A percentile compares a stretch with the other conserved stretches of the same genome.
phyloP scores from a whole-genome alignment of 2,329 filamentous ascomycete genomes.

The Podosphaera xanthii region DNA sequence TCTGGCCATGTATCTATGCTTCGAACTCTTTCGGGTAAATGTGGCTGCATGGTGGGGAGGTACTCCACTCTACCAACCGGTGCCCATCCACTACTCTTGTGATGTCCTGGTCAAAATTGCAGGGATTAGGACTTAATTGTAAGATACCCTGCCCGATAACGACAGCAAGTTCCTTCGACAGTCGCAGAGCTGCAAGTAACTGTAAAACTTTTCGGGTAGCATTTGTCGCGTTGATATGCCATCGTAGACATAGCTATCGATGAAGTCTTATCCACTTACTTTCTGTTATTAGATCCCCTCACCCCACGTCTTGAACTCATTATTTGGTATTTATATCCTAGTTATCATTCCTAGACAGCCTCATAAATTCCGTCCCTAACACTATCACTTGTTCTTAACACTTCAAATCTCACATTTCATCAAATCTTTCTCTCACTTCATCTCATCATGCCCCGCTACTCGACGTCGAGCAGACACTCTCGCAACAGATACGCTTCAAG shows the following conservation, averaged over 20 bases:
- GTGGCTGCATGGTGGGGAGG: background rate
- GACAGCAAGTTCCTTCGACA: background rate
- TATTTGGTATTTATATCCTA: background rate
- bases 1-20: background rate
- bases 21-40: background rate
- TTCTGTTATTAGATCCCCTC: background rate
- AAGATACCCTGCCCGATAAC: background rate
- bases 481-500: slow-evolving; percentile 35
- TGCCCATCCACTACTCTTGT: background rate
- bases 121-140: background rate
- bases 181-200: background rate
- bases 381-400: background rate
- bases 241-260: background rate
- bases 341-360: background rate
- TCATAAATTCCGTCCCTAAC: background rate
- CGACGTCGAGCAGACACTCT: background rate
- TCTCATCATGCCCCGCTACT: background rate
- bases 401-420: background rate
- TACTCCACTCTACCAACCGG: background rate
- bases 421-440: background rate
- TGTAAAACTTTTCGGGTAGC: background rate
- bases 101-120: background rate
- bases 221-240: background rate
- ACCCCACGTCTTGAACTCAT: background rate
- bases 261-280: background rate